Evolutionary conservation across 2,329 filamentous ascomycete species (phyloP).

Genomic region (Bipolaris cookei): DNA sequence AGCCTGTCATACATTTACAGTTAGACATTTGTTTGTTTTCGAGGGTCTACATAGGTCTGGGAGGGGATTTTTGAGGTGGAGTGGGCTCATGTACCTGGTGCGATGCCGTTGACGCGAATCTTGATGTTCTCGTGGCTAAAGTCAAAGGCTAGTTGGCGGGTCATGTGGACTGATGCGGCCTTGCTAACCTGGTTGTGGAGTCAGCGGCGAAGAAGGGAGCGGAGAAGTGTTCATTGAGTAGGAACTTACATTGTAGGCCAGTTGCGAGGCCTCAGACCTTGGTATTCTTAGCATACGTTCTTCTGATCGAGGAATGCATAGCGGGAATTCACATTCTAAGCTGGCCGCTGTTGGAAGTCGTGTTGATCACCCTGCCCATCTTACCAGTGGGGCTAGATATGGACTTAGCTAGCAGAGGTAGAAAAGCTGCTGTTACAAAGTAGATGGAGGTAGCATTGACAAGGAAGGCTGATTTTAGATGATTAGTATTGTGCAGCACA

Average conservation of each 20-base stretch:
- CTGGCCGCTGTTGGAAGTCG: background rate
- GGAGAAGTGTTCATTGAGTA: background rate
- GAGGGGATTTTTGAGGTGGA: background rate
- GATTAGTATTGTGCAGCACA: background rate
- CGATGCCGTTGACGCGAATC: background rate
- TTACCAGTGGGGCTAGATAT: background rate
- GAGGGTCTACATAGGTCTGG: background rate
- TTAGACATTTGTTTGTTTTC: background rate
- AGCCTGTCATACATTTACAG: background rate
- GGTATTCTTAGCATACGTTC: background rate
- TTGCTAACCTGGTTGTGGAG: background rate
- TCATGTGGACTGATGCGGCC: background rate
- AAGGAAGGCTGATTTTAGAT: background rate
- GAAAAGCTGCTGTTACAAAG: background rate
- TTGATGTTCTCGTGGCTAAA: slow-evolving; percentile 1
- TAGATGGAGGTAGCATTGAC: background rate
- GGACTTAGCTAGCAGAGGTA: background rate
- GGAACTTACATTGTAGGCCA: background rate
- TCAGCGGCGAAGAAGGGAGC: background rate
- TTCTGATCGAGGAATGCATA: background rate
- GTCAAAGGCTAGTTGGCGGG: slow-evolving; percentile 1
- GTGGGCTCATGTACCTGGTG: background rate
- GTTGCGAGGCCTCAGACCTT: background rate
- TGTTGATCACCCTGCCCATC: background rate
- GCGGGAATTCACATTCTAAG: background rate